Percentiles rank a stretch among this genome's conserved stretches.
Evolutionary conservation across 352 stramenopile genomes (phyloP).

Genomic region (Phytopythium kandeliae): DNA sequence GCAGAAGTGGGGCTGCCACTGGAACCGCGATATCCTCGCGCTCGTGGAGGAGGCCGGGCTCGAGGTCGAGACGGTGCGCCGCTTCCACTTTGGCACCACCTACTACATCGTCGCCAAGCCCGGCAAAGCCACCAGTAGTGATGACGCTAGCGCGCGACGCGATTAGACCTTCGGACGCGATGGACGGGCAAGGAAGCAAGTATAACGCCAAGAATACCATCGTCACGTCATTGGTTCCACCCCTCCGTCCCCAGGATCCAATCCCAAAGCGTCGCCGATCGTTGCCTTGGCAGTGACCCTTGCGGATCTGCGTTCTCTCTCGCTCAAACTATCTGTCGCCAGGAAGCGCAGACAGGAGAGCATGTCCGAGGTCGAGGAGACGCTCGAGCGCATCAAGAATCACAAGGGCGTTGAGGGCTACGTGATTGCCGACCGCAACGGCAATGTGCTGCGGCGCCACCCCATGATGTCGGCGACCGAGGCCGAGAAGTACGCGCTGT

Average conservation of each 20-base stretch:
- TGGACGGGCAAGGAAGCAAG: too few relatives aligned
- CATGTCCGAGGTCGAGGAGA: constrained; percentile 93
- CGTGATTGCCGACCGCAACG: constrained; percentile 91
- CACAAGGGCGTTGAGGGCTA: constrained; percentile 94
- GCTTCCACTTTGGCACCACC: constrained; percentile 96
- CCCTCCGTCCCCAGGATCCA: too few relatives aligned
- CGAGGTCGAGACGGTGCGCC: constrained; percentile 76
- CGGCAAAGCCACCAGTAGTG: neutral
- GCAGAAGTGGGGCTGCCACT: constrained; percentile 95
- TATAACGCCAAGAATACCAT: too few relatives aligned
- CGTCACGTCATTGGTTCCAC: too few relatives aligned
- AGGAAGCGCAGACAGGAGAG: neutral
- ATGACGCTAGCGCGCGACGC: too few relatives aligned
- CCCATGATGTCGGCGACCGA: constrained; percentile 87
- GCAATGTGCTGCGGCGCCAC: constrained; percentile 86
- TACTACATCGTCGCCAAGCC: constrained; percentile 83
- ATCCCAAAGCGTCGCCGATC: neutral
- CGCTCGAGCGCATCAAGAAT: constrained; percentile 92
- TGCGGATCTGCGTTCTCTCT: neutral
- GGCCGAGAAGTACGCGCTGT: constrained; percentile 89
- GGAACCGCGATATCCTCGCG: constrained; percentile 93
- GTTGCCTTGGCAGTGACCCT: neutral
- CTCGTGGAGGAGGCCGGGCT: constrained; percentile 84
- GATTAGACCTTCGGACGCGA: too few relatives aligned
- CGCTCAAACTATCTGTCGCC: neutral